Conservation (phyloP, 148 eudicot species). For the Vaccinium corymbosum region DNA sequence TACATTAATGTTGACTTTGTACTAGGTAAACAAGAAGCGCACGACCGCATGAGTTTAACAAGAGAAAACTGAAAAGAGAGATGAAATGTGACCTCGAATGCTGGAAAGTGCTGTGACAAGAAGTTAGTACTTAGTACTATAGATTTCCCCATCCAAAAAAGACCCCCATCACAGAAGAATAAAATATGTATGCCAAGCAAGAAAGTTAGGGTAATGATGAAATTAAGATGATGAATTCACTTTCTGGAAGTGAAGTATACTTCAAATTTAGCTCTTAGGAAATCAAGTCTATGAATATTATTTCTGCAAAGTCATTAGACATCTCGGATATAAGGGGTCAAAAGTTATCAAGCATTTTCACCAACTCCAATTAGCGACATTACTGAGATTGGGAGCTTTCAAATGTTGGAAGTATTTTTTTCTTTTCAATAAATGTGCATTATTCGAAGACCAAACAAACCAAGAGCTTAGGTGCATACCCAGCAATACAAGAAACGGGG, state of each 20-base stretch:
- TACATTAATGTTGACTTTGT: background rate
- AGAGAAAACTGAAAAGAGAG: background rate
- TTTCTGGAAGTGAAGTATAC: background rate
- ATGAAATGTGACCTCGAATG: background rate
- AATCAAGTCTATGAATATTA: background rate
- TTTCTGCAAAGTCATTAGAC: background rate
- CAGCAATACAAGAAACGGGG: background rate
- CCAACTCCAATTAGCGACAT: background rate
- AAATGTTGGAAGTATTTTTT: background rate
- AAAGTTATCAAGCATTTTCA: background rate
- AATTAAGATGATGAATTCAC: too few species aligned
- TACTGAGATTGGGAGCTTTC: background rate
- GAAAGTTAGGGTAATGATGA: too few species aligned
- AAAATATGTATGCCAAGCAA: background rate
- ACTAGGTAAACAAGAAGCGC: background rate
- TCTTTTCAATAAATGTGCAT: background rate
- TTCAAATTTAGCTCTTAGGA: background rate
- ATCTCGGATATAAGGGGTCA: background rate
- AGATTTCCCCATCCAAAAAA: background rate
- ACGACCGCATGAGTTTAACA: background rate
- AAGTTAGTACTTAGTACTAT: too few species aligned
- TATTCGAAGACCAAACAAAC: too few species aligned
- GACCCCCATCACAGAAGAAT: background rate
- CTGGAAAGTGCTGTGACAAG: background rate
- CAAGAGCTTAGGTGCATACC: background rate